phyloP scores from a whole-genome alignment of 768 basidiomycete genomes.

The Pleurotus eryngii region DNA sequence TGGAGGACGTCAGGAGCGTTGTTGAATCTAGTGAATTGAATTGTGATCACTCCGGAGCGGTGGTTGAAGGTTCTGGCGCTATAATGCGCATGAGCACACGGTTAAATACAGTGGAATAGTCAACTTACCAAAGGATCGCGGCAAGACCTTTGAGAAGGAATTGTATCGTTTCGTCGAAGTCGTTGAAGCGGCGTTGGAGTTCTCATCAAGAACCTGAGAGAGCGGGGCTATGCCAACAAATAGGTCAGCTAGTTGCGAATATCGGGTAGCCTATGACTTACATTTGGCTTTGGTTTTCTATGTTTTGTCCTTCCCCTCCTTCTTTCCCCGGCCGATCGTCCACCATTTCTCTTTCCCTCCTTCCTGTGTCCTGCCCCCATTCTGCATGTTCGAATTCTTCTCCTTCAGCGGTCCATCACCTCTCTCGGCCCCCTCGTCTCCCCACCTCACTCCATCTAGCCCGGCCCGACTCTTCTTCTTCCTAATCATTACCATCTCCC shows the following conservation, averaged over 20 bases:
- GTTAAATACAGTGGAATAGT: neutral
- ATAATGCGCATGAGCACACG: neutral
- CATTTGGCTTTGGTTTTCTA: constrained; percentile 37
- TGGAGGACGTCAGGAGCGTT: constrained; percentile 1
- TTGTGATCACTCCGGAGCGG: constrained; percentile 2
- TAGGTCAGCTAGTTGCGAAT: constrained; percentile 10
- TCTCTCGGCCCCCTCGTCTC: constrained; percentile 48
- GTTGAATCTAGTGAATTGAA: constrained; percentile 4
- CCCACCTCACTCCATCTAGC: constrained; percentile 59
- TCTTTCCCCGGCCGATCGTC: constrained; percentile 74
- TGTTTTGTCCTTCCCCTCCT: constrained; percentile 66
- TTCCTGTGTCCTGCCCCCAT: constrained; percentile 29
- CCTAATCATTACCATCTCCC: constrained; percentile 73
- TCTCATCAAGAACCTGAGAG: constrained; percentile 5
- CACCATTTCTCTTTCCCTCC: constrained; percentile 71
- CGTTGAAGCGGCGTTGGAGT: constrained; percentile 11
- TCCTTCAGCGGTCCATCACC: constrained; percentile 8
- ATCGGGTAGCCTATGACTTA: constrained; percentile 24
- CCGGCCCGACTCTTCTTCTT: constrained; percentile 68
- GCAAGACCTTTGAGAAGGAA: constrained; percentile 39
- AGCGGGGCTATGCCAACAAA: constrained; percentile 3
- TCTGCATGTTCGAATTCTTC: constrained; percentile 17
- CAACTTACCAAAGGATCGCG: constrained; percentile 23
- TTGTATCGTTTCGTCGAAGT: constrained; percentile 53
- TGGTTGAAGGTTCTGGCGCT: constrained; percentile 2